phyloP scores from a whole-genome alignment of 164 flowering plant species.

The Stephania japonica region DNA sequence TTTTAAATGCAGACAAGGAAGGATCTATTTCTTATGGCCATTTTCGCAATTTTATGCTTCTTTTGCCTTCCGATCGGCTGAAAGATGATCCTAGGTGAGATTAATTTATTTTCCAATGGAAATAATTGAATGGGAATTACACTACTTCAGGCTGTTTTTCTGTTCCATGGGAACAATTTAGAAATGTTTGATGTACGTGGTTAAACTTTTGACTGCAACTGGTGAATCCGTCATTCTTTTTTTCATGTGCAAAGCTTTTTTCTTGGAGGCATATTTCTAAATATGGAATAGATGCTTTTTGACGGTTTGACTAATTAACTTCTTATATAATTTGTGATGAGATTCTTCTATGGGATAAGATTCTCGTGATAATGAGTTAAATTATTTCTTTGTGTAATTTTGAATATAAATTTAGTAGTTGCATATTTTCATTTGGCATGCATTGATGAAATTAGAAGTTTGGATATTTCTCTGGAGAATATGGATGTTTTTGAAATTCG shows the following conservation, averaged over 20 bases:
- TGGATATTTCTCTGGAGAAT: no score
- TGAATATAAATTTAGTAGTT: background rate
- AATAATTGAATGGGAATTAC: background rate
- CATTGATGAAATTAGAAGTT: no score
- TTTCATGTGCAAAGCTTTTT: background rate
- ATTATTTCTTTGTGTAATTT: background rate
- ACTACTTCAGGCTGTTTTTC: background rate
- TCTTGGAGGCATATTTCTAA: background rate
- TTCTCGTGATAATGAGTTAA: background rate
- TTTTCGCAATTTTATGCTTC: slow-evolving; percentile 92
- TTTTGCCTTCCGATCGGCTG: slow-evolving; percentile 91
- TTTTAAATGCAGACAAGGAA: slow-evolving; percentile 78
- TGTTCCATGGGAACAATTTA: background rate
- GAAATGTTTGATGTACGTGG: background rate
- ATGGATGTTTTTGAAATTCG: background rate
- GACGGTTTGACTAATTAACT: background rate
- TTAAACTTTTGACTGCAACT: background rate
- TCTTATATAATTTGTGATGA: background rate
- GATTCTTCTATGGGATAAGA: background rate
- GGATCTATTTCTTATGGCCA: slow-evolving; percentile 96
- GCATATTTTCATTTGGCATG: no score
- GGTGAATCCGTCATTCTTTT: background rate
- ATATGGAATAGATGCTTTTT: background rate
- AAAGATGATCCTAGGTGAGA: slow-evolving; percentile 95
- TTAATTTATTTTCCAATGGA: background rate